Conservation (phyloP, 495 filamentous ascomycete genomes). For the Platismatia glauca region DNA sequence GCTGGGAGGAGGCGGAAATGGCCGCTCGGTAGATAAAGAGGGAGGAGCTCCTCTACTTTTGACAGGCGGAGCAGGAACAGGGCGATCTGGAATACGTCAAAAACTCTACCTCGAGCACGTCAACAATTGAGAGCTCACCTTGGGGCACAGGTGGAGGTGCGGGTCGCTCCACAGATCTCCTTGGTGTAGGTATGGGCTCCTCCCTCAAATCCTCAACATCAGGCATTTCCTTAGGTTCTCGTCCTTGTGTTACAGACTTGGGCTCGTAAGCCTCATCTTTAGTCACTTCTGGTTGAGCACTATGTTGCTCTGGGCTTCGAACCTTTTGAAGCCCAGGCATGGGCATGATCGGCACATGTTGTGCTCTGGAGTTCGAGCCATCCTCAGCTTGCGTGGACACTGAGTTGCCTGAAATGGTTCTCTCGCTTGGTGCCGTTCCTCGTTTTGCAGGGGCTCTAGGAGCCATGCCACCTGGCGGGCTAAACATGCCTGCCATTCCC, state of each 20-base stretch:
- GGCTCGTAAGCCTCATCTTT: slow-evolving; percentile 37
- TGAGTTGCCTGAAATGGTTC: slow-evolving; percentile 43
- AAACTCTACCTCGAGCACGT: neutral
- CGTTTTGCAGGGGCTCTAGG: slow-evolving; percentile 41
- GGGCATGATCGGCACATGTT: slow-evolving; percentile 70
- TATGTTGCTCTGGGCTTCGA: slow-evolving; percentile 35
- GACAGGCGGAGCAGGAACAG: slow-evolving; percentile 42
- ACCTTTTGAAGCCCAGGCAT: slow-evolving; percentile 59
- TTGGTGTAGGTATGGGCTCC: slow-evolving; percentile 33
- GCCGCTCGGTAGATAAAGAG: slow-evolving; percentile 53
- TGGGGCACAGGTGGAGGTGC: slow-evolving; percentile 41
- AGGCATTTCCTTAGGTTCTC: slow-evolving; percentile 44
- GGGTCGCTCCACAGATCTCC: slow-evolving; percentile 38
- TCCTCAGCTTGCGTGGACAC: slow-evolving; percentile 45
- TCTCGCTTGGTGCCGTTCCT: slow-evolving; percentile 56
- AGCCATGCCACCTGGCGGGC: slow-evolving; percentile 62
- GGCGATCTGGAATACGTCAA: slow-evolving; percentile 32
- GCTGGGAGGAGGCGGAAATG: slow-evolving; percentile 58
- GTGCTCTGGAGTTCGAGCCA: slow-evolving; percentile 44
- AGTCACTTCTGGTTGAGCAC: slow-evolving; percentile 33
- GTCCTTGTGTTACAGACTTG: slow-evolving; percentile 34
- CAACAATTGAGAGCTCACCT: slow-evolving; percentile 35
- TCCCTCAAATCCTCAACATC: slow-evolving; percentile 57
- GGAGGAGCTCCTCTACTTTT: slow-evolving; percentile 35
- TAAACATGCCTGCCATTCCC: slow-evolving; percentile 94